These are phyloP conservation scores for Lasiosphaeria hispida DNA, from an alignment of 495 filamentous ascomycete species.

Conservation along the genomic window DNA sequence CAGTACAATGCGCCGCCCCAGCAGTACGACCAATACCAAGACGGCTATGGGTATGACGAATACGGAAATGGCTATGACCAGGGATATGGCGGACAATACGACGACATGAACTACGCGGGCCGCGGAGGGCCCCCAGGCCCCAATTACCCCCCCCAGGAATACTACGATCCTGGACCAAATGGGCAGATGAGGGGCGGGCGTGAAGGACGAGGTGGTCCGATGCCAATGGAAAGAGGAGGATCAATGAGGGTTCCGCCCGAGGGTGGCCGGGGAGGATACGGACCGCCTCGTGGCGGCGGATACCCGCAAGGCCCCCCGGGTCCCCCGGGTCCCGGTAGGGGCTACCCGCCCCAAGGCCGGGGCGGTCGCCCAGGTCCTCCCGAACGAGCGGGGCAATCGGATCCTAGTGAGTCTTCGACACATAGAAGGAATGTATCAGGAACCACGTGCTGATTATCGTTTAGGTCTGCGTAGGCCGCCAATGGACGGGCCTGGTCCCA, in stretches of 20 bases:
- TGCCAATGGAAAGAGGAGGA: slow-evolving; percentile 41
- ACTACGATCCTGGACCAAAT: slow-evolving; percentile 43
- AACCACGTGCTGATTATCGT: slow-evolving; percentile 7
- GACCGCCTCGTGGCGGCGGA: slow-evolving; percentile 32
- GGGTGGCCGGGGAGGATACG: slow-evolving; percentile 36
- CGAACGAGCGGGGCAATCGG: slow-evolving; percentile 30
- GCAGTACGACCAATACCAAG: slow-evolving; percentile 49
- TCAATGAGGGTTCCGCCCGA: slow-evolving; percentile 39
- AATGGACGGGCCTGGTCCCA: slow-evolving; percentile 24
- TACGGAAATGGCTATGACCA: slow-evolving; percentile 43
- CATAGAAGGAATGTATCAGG: neutral
- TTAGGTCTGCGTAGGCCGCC: slow-evolving; percentile 34
- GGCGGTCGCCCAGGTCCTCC: slow-evolving; percentile 39
- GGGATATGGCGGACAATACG: slow-evolving; percentile 48
- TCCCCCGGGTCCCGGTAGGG: slow-evolving; percentile 35
- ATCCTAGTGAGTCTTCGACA: slow-evolving; percentile 32
- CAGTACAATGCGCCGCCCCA: slow-evolving; percentile 51
- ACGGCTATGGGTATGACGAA: slow-evolving; percentile 51
- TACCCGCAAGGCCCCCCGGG: slow-evolving; percentile 27
- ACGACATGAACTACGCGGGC: slow-evolving; percentile 49
- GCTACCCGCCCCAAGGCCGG: slow-evolving; percentile 40
- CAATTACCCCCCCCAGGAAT: slow-evolving; percentile 53
- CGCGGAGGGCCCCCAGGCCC: slow-evolving; percentile 48
- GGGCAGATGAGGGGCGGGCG: slow-evolving; percentile 21
- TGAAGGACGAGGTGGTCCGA: slow-evolving; percentile 37